Base-by-base conservation (phyloP, 345 rosid species). In the Diplotaxis tenuifolia region DNA sequence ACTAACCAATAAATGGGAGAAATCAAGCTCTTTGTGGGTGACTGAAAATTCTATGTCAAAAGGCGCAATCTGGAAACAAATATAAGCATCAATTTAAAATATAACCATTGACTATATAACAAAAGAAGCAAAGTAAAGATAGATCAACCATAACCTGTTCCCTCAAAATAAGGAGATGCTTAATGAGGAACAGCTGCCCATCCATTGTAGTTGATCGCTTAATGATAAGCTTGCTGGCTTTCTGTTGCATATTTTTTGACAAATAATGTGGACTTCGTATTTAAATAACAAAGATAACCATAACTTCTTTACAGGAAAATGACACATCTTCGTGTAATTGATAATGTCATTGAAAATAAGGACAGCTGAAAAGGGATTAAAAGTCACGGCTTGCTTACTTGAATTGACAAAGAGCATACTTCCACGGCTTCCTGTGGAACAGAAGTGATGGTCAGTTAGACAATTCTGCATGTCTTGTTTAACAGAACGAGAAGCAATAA, bases 11-110 rank as follows among this genome's bases (percentile, higher is more conserved):
- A 92, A 75, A 80, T 95, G 96, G 50, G 99, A 88, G 88, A 95
- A 95, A 83, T 95, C 99, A 50, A 95, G 96, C 78, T 94, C 99
- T 87, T 95, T 95, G 87, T 95, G 84, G 25, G 95, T 92, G 73
- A 89, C 96, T 7, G 91, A 88, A 79, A 95, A 95, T 72, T 95
- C 99, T 68, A 95, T 92, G 80, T 92, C 99, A 81, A 94, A 94
- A 67, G 96, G 96, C 4, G 96, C 93, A 79, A 95, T 91, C 99
- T 95, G 88, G 55, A 77, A 66, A 58, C 72, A 71, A 15, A 53
- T 9, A 20, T 12, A 49, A 34, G 57, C 10, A 9, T 40, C 20
- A 38, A 40, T 45, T 45, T 21, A 76, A 28, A 31, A 27, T 31
- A 36, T 45, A 21, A 38, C 22, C 27, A 42, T 12, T 22, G 53